Base-by-base conservation (phyloP, 805 yeast species). In the Hanseniaspora valbyensis region DNA sequence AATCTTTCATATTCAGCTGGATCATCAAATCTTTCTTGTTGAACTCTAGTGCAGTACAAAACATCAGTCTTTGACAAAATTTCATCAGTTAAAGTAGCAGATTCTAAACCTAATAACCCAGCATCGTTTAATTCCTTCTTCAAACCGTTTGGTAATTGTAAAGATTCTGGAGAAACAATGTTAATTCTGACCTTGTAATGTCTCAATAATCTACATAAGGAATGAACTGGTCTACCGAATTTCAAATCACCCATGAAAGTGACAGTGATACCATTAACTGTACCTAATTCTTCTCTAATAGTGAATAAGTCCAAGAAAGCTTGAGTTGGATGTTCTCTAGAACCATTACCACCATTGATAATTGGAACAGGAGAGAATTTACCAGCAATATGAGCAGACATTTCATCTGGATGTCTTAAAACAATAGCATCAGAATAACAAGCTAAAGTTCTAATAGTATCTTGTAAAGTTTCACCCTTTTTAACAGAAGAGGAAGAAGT, bases 161-260 rank as follows among this genome's bases (percentile, higher is more conserved):
- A 78, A 66, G 85, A 96, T 59, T 76, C 75, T 59, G 99, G 98
- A 42, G 95, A 71, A 50, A 92, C 95, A 63, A 92, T 76, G 69
- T 92, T 94, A 59, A 92, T 74, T 68, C 89, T 80, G 54, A 92
- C 96, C 66, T 88, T 89, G 72, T 92, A 94, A 67, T 84, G 94
- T 64, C 80, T 80, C 65, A 92, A 78, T 66, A 92, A 73, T 66
- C 87, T 83, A 66, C 92, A 85, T 66, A 92, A 76, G 6, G 97
- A 90, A 71, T 92, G 99, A 43, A 92, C 97, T 54, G 99, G 95
- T 73, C 99, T 83, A 54, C 99, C 99, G 65, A 87, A 87, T 67
- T 87, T 88, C 75, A 92, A 77, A 66, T 92, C 99, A 64, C 99
- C 99, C 95, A 92, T 88, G 69, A 92, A 92, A 4, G 99, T 92